These are phyloP conservation scores for Termitomyces sp. DNA, from an alignment of 768 basidiomycete species.

Conservation along the genomic window DNA sequence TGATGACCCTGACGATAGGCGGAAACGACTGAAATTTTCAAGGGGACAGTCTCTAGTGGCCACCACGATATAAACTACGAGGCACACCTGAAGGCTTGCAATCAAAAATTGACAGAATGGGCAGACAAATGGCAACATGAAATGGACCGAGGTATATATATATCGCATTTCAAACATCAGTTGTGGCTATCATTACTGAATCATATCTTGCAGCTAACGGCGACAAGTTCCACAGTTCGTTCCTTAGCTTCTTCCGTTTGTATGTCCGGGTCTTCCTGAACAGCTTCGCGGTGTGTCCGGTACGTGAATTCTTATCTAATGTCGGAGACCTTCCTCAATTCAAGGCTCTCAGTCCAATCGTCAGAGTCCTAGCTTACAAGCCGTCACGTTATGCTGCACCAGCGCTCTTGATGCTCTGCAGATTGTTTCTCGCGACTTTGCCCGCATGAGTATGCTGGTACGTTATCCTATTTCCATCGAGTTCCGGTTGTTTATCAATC, in stretches of 20 bases:
- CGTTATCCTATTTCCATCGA: conserved; percentile 16
- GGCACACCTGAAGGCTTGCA: conserved; percentile 64
- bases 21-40: conserved; percentile 66
- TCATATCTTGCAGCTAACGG: conserved; percentile 50
- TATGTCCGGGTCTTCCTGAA: conserved; percentile 80
- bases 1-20: conserved; percentile 34
- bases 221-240: conserved; percentile 68
- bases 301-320: conserved; percentile 21
- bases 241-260: conserved; percentile 70
- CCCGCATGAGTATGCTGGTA: conserved; percentile 68
- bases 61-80: conserved; percentile 70
- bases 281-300: conserved; percentile 65
- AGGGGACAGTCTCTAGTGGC: conserved; percentile 31
- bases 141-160: conserved; percentile 56
- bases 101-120: conserved; percentile 69
- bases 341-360: conserved; percentile 39
- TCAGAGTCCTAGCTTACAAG: conserved; percentile 56
- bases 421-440: conserved; percentile 72
- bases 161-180: not conserved
- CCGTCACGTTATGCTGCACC: conserved; percentile 64
- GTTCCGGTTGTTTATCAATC: not conserved
- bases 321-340: not conserved
- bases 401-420: conserved; percentile 67
- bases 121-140: conserved; percentile 64
- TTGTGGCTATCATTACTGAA: not conserved